A percentile compares a stretch with the other conserved stretches of the same genome.
These are phyloP conservation scores for Fusarium citri DNA, from an alignment of 2,329 filamentous ascomycete genomes.

Conservation along the genomic window DNA sequence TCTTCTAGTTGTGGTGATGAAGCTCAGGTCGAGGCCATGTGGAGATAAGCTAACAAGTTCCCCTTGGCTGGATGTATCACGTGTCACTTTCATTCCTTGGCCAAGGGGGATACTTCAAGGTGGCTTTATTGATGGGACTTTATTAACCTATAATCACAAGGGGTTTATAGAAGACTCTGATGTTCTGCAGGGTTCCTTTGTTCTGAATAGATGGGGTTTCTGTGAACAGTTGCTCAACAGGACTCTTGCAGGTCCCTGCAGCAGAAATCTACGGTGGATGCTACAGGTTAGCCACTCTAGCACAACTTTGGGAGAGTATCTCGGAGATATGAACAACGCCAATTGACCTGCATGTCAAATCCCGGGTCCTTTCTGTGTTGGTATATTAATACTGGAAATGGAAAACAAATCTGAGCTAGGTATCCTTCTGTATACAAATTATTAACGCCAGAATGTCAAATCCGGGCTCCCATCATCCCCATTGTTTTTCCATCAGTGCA, in stretches of 20 bases:
- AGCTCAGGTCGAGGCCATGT: slow-evolving; percentile 25
- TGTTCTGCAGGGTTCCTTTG: not conserved
- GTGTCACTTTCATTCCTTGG: slow-evolving; percentile 24
- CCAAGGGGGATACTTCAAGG: not conserved
- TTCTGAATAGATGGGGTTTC: not conserved
- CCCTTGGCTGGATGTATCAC: slow-evolving; percentile 43
- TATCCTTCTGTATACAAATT: not conserved
- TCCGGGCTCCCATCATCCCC: too few species aligned
- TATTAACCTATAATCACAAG: too few species aligned
- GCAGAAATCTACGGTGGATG: not conserved
- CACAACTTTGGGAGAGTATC: too few species aligned
- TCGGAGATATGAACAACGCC: too few species aligned
- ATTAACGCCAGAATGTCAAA: not conserved
- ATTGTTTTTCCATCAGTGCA: too few species aligned
- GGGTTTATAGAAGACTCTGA: too few species aligned
- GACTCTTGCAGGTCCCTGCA: not conserved
- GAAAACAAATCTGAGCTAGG: not conserved
- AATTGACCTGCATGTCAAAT: not conserved
- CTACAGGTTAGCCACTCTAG: not conserved
- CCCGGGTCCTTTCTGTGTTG: not conserved
- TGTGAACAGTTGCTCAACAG: not conserved
- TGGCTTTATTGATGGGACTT: too few species aligned
- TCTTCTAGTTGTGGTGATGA: not conserved
- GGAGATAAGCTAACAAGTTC: slow-evolving; percentile 42
- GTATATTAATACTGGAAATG: not conserved